Base-by-base conservation (phyloP, 225 moss, liverwort and hornwort species). In the Marchantia polymorpha region DNA sequence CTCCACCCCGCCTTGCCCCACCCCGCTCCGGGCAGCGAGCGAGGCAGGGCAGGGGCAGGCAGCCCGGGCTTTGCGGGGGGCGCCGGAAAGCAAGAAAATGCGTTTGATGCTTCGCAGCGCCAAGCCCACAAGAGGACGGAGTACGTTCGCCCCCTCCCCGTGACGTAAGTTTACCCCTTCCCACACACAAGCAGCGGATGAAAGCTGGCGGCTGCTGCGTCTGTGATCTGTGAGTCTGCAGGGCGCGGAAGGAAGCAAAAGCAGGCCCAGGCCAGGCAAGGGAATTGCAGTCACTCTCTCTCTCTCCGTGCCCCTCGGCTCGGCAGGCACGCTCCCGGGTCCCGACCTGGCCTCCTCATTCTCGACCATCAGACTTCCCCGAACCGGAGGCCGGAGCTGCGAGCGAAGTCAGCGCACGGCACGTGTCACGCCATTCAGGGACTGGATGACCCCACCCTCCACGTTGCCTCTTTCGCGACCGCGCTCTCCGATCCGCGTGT, bases 171-270 rank as follows among this genome's bases (percentile, higher is more conserved):
- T 52, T 47, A 51, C 52, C 51, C n/a, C 7, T 72, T 51, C n/a
- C 52, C 20, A 25, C 52, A 72, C 72, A 72, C 52, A 72, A 72
- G 72, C 72, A 51, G 72, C 52, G 25, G 52, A 72, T 72, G 72
- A 6, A 52, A 72, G 17, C 72, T 72, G 52, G 72, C 51, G 72
- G 72, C 72, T 72, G 52, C n/a, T 72, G 52, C 25, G 13, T 52
- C 72, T 67, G 13, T 39, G n/a, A 23, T 61, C 61, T n/a, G n/a
- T 20, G 58, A 26, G 64, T 64, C 64, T 23, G 51, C 47, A 52
- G 25, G 39, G 47, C 39, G 39, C 39, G 39, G 39, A 39, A 39
- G 39, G 39, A 39, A 39, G 39, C 47, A 48, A 19, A 47, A 48
- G 48, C 20, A 69, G n/a, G n/a, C n/a, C n/a, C n/a, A 22, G 17